phyloP scores from a whole-genome alignment of 2,329 filamentous ascomycete genomes.

The Microcyclospora tardicrescens region DNA sequence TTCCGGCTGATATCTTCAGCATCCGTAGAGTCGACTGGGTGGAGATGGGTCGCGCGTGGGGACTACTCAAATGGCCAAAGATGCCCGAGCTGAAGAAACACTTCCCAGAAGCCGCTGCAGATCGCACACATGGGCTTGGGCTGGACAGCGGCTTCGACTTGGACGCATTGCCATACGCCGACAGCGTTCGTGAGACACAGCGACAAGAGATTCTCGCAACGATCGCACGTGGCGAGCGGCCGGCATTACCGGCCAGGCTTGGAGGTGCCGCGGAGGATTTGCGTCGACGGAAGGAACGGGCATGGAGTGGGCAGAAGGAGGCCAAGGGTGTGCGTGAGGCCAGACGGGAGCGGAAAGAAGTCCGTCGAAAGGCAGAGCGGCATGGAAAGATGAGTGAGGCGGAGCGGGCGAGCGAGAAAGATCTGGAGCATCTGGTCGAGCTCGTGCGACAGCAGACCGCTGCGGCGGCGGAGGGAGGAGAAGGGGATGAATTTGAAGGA shows the following conservation, averaged over 20 bases:
- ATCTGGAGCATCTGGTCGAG: slow-evolving; percentile 22
- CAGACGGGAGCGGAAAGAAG: slow-evolving; percentile 23
- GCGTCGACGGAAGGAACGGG: slow-evolving; percentile 20
- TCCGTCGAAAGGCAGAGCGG: slow-evolving; percentile 19
- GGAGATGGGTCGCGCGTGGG: slow-evolving; percentile 71
- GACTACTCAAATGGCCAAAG: slow-evolving; percentile 69
- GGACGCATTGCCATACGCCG: slow-evolving; percentile 30
- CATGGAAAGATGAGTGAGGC: slow-evolving; percentile 17
- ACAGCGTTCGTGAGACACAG: slow-evolving; percentile 31
- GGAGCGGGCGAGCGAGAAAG: slow-evolving; percentile 18
- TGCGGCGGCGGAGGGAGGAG: slow-evolving; percentile 8
- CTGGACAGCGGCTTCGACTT: slow-evolving; percentile 24
- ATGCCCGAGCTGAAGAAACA: slow-evolving; percentile 66
- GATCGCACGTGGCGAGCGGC: slow-evolving; percentile 15
- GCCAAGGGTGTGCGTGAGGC: slow-evolving; percentile 20
- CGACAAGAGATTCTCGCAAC: slow-evolving; percentile 25
- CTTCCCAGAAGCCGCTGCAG: slow-evolving; percentile 24
- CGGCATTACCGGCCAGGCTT: slow-evolving; percentile 11
- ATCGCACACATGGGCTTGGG: slow-evolving; percentile 28
- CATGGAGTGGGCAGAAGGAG: slow-evolving; percentile 27
- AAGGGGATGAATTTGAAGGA: slow-evolving; percentile 13
- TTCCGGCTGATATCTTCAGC: slow-evolving; percentile 83
- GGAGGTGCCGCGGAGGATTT: slow-evolving; percentile 19
- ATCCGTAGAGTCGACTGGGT: slow-evolving; percentile 72
- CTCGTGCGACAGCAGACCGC: slow-evolving; percentile 18